phyloP scores from a whole-genome alignment of 169 alveolate species.

The Perkinsus chesapeaki region DNA sequence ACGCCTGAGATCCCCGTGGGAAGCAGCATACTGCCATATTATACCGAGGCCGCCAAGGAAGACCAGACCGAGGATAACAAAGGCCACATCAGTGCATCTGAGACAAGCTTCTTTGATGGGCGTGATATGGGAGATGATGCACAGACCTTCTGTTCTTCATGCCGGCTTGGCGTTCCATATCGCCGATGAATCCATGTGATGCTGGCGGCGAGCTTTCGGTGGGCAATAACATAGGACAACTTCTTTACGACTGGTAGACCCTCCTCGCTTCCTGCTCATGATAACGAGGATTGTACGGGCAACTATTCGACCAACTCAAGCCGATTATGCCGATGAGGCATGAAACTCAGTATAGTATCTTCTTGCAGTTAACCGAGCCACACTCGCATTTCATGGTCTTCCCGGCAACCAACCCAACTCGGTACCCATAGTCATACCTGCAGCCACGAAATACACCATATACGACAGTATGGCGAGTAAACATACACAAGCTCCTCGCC shows the following conservation, averaged over 20 bases:
- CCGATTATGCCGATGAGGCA: background rate
- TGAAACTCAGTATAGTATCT: background rate
- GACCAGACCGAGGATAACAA: background rate
- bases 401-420: background rate
- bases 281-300: no score
- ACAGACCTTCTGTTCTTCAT: background rate
- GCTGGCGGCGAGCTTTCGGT: background rate
- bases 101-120: background rate
- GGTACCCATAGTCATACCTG: background rate
- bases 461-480: background rate
- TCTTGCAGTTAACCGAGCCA: background rate
- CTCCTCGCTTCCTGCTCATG: background rate
- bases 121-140: background rate
- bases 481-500: background rate
- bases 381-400: background rate
- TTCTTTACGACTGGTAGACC: no score
- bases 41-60: background rate
- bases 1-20: background rate
- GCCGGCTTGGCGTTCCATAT: background rate
- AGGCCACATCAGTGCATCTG: background rate
- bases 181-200: background rate
- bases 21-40: background rate
- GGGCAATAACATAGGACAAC: background rate
- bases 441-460: background rate
- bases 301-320: no score